Conservation (phyloP, 495 filamentous ascomycete species). For the Venustampulla echinocandica region DNA sequence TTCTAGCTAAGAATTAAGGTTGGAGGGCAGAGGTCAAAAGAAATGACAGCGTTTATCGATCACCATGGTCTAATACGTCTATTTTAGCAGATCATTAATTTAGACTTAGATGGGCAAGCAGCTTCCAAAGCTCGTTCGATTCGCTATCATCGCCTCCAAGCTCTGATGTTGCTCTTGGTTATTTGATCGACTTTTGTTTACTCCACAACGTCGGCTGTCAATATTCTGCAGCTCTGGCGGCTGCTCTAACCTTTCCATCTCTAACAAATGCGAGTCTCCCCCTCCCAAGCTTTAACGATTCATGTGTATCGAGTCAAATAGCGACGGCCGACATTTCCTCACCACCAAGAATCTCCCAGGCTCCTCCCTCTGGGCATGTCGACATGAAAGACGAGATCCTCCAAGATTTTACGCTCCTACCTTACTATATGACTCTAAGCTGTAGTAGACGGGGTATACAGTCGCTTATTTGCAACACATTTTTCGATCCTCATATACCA, state of each 20-base stretch:
- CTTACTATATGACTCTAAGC: constrained; percentile 4
- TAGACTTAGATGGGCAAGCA: neutral
- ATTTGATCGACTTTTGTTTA: neutral
- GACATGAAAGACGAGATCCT: neutral
- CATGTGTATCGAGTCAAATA: neutral
- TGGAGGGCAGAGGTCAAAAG: constrained; percentile 17
- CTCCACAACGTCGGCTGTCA: neutral
- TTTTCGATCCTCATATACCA: neutral
- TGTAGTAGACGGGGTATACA: neutral
- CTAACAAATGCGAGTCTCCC: neutral
- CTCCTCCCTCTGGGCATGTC: neutral
- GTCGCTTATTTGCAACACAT: constrained; percentile 3
- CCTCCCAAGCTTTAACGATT: neutral
- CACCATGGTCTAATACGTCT: constrained; percentile 1
- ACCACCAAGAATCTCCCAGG: neutral
- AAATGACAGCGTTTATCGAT: constrained; percentile 3
- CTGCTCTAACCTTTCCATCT: constrained; percentile 1
- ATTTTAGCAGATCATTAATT: neutral
- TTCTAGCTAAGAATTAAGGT: constrained; percentile 20
- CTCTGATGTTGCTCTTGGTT: neutral
- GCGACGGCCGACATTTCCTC: neutral
- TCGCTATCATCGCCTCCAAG: neutral
- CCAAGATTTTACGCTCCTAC: neutral
- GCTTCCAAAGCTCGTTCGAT: neutral
- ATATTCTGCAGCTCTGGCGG: constrained; percentile 3